These are phyloP conservation scores for Saprolegnia diclina DNA, from an alignment of 352 stramenopile species.

Conservation along the genomic window DNA sequence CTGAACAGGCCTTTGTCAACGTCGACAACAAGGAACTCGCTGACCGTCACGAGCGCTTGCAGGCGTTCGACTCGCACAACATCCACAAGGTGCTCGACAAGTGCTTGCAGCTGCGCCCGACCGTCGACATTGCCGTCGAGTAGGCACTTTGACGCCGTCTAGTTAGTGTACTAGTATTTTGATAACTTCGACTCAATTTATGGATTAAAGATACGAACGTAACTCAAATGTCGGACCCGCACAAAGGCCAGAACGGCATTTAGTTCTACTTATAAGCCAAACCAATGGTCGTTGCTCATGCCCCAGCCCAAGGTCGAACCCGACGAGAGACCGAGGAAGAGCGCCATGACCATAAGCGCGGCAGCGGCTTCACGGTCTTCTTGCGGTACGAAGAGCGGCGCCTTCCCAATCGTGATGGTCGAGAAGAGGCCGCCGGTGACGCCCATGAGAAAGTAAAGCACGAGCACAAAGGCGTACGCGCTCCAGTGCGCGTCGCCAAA, in stretches of 20 bases:
- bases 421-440: slow-evolving; percentile 47
- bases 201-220: too few relatives aligned
- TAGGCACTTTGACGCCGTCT: slow-evolving; percentile 32
- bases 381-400: slow-evolving; percentile 40
- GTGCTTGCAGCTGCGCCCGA: slow-evolving; percentile 93
- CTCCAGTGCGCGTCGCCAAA: slow-evolving; percentile 33
- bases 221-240: too few relatives aligned
- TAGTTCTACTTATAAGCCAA: slow-evolving; percentile 28
- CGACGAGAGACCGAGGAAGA: slow-evolving; percentile 44
- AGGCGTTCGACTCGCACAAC: slow-evolving; percentile 93
- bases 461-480: not conserved
- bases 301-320: slow-evolving; percentile 47
- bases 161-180: too few relatives aligned
- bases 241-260: too few relatives aligned
- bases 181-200: too few relatives aligned
- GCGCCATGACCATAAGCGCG: slow-evolving; percentile 48
- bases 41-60: slow-evolving; percentile 57
- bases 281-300: slow-evolving; percentile 43
- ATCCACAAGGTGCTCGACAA: slow-evolving; percentile 95
- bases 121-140: slow-evolving; percentile 92
- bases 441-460: slow-evolving; percentile 41
- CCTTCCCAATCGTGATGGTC: slow-evolving; percentile 55
- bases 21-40: slow-evolving; percentile 89
- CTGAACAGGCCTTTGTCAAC: slow-evolving; percentile 94
- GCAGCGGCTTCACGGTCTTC: slow-evolving; percentile 48